Evolutionary conservation across 768 basidiomycete species (phyloP).

Genomic region (Steccherinum ochraceum): DNA sequence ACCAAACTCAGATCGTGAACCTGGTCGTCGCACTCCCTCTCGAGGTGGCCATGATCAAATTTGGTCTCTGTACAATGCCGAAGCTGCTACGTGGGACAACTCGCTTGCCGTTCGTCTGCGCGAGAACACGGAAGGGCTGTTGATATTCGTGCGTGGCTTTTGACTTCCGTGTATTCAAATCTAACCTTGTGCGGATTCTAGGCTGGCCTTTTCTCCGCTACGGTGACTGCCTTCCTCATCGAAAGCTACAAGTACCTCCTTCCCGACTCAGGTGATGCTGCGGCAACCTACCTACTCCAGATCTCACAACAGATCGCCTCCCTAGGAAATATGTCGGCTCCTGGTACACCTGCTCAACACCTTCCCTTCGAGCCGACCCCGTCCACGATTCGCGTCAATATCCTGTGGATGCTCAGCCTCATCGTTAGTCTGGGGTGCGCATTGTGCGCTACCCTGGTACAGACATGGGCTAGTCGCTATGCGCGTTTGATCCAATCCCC

Average conservation of each 20-base stretch:
- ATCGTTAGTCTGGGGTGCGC: background rate
- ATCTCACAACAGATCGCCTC: background rate
- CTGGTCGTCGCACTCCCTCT: too few species aligned
- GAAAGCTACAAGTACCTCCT: background rate
- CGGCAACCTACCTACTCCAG: background rate
- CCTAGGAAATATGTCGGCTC: background rate
- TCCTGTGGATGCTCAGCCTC: slow-evolving; percentile 6
- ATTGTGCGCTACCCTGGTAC: slow-evolving; percentile 3
- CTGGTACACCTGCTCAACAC: slow-evolving; percentile 11
- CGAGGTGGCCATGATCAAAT: too few species aligned
- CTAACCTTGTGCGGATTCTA: too few species aligned
- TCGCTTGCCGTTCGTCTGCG: too few species aligned
- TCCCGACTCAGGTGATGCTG: background rate
- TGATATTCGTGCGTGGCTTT: too few species aligned
- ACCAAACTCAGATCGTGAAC: too few species aligned
- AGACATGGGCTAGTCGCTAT: too few species aligned
- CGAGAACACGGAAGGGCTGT: too few species aligned
- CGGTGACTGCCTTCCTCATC: slow-evolving; percentile 2
- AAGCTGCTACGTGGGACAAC: too few species aligned
- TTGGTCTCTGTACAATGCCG: too few species aligned
- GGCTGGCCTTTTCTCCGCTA: background rate
- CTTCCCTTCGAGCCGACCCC: background rate
- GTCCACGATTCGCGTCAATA: slow-evolving; percentile 2
- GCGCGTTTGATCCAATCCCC: too few species aligned
- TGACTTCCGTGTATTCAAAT: too few species aligned